Base-by-base conservation (phyloP, 1,284 basidiomycete genomes). In the Laetiporus sulphureus region DNA sequence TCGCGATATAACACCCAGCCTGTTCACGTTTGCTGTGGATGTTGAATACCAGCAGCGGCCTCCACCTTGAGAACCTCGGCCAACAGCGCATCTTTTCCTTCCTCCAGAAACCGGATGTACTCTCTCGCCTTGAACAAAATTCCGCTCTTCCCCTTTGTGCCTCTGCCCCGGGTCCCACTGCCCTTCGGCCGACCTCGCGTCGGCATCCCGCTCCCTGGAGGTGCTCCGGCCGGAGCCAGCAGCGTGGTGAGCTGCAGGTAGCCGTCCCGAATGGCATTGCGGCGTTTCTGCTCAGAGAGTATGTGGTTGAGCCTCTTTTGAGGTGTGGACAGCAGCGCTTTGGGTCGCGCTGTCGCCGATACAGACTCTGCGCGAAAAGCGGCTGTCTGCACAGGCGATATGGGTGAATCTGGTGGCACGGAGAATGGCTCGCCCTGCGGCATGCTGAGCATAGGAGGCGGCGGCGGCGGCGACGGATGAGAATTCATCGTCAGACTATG, bases 221-320 rank as follows among this genome's bases (percentile, higher is more conserved):
- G 63, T 2, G 77, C 72, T 4, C 81, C 81, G 5, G 80, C 76
- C 18, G 85, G 83, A 0, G 88, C 81, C 38, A 91, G 77, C 21
- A 91, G 69, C 0, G 79, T 65, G 25, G 88, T 90, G 32, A 93
- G 67, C 55, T 88, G 79, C 11, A 90, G 83, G 64, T 93, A 93
- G 8, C 89, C 91, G 48, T 91, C 84, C 25, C 90, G 79, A 52
- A 93, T 93, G 36, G 89, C 87, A 48, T 91, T 91, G 2, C 90
- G 76, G 2, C 90, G 80, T 61, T 91, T 91, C 64, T 93, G 91
- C 64, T 93, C 90, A 10, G 85, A 90, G 70, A 91, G 83, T 67
- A 93, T 93, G 66, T 93, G 90, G 60, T 93, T 93, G n/a, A 91
- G 77, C 21, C 91, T 79, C 61, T 93, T 93, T 60, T 93, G 90